Evolutionary conservation across 2,329 filamentous ascomycete genomes (phyloP).

Genomic region (Gaeumannomyces sp.): DNA sequence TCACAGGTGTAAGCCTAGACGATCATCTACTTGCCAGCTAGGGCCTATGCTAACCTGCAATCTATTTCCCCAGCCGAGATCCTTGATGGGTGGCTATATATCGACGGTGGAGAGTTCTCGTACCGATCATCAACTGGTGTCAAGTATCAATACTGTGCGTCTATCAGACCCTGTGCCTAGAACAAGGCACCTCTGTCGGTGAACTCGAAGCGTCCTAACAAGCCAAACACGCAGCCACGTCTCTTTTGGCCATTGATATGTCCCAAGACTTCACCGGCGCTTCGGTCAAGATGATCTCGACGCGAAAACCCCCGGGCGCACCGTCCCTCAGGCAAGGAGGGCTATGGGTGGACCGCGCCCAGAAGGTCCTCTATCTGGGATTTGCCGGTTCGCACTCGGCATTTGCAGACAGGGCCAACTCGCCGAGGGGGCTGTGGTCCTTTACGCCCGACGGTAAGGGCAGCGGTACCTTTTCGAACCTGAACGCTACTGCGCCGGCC

Average conservation of each 20-base stretch:
- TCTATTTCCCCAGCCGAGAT: constrained; percentile 15
- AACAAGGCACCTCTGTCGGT: too few relatives aligned
- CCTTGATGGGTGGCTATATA: constrained; percentile 17
- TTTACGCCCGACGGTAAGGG: constrained; percentile 14
- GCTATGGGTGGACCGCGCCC: constrained; percentile 16
- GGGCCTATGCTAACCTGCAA: not conserved
- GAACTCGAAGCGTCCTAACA: constrained; percentile 3
- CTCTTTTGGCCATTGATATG: constrained; percentile 17
- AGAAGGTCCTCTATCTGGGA: constrained; percentile 15
- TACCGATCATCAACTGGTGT: constrained; percentile 14
- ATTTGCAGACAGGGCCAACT: constrained; percentile 13
- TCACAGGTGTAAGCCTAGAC: constrained; percentile 17
- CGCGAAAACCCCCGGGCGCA: constrained; percentile 12
- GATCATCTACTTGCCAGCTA: not conserved
- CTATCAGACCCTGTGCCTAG: not conserved
- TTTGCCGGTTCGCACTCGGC: constrained; percentile 14
- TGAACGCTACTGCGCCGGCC: constrained; percentile 14
- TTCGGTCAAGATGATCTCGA: constrained; percentile 13
- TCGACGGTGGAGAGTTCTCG: constrained; percentile 19
- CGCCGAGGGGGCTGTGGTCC: constrained; percentile 16
- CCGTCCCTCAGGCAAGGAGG: constrained; percentile 14
- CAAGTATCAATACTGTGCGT: constrained; percentile 18
- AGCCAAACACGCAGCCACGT: constrained; percentile 12
- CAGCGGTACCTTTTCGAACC: constrained; percentile 14
- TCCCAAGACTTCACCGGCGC: constrained; percentile 15